A percentile compares a stretch with the other conserved stretches of the same genome.
These are phyloP conservation scores for Neurospora discreta DNA, from an alignment of 495 filamentous ascomycete genomes.

Conservation along the genomic window DNA sequence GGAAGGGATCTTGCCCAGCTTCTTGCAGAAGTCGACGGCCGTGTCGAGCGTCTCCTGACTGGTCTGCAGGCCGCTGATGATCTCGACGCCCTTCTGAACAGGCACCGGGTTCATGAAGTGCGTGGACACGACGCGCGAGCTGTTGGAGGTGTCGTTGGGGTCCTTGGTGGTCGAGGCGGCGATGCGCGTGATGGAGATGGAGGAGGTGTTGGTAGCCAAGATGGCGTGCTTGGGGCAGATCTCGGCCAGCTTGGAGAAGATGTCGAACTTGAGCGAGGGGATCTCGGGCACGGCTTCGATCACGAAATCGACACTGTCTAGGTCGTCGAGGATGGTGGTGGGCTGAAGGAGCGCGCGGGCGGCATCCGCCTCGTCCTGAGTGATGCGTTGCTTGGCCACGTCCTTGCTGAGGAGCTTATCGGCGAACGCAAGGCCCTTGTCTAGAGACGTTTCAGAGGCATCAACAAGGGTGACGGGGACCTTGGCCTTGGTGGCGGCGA, in stretches of 20 bases:
- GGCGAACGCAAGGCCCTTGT: conserved; percentile 91
- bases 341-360: conserved; percentile 56
- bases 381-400: conserved; percentile 71
- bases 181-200: conserved; percentile 93
- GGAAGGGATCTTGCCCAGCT: conserved; percentile 88
- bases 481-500: conserved; percentile 74
- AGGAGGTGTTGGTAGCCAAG: conserved; percentile 94
- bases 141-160: conserved; percentile 66
- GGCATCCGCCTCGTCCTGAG: conserved; percentile 62
- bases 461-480: conserved; percentile 85
- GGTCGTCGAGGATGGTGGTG: conserved; percentile 63
- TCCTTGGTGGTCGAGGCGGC: conserved; percentile 62
- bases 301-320: conserved; percentile 85
- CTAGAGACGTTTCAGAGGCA: conserved; percentile 70
- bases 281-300: conserved; percentile 98
- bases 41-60: conserved; percentile 67
- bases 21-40: conserved; percentile 75
- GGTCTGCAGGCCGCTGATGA: conserved; percentile 89
- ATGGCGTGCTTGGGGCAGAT: conserved; percentile 81
- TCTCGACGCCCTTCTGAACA: conserved; percentile 94
- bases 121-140: conserved; percentile 83
- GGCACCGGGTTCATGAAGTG: conserved; percentile 99
- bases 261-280: conserved; percentile 69
- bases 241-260: conserved; percentile 76
- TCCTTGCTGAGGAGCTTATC: conserved; percentile 91